Percentiles rank a stretch among this genome's conserved stretches.
phyloP scores from a whole-genome alignment of 2,329 filamentous ascomycete genomes.

The Fusarium piperis region DNA sequence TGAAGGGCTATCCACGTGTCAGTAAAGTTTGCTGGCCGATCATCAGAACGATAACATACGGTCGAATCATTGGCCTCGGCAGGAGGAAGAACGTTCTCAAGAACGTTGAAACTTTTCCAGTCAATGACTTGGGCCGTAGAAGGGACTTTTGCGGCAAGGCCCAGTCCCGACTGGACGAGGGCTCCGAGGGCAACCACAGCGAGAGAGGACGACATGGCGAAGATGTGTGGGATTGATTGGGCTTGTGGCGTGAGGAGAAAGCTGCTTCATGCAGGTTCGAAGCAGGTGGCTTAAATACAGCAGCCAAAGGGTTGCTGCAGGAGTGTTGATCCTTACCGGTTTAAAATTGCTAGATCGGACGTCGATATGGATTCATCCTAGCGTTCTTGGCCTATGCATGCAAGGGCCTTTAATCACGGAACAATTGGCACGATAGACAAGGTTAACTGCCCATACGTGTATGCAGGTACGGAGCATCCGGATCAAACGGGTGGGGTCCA shows the following conservation, averaged over 20 bases:
- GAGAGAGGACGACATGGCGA: not conserved
- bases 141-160: not conserved
- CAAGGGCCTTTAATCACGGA: not conserved
- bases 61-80: slow-evolving; percentile 29
- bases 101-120: slow-evolving; percentile 35
- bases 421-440: not conserved
- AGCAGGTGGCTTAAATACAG: not conserved
- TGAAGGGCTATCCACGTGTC: slow-evolving; percentile 6
- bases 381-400: not conserved
- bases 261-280: not conserved
- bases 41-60: not conserved
- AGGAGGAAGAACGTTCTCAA: slow-evolving; percentile 27
- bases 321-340: not conserved
- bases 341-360: not conserved
- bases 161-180: not conserved
- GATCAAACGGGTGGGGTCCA: not conserved
- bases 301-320: not conserved
- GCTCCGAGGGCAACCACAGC: not conserved
- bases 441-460: not conserved
- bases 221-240: not conserved
- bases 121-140: slow-evolving; percentile 33
- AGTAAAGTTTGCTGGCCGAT: not conserved
- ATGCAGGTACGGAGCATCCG: not conserved
- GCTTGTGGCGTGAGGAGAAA: not conserved
- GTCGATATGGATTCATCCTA: not conserved